Percentiles rank a stretch among this genome's conserved stretches.
phyloP scores from a whole-genome alignment of 2,329 filamentous ascomycete species.

The Alternaria arborescens region DNA sequence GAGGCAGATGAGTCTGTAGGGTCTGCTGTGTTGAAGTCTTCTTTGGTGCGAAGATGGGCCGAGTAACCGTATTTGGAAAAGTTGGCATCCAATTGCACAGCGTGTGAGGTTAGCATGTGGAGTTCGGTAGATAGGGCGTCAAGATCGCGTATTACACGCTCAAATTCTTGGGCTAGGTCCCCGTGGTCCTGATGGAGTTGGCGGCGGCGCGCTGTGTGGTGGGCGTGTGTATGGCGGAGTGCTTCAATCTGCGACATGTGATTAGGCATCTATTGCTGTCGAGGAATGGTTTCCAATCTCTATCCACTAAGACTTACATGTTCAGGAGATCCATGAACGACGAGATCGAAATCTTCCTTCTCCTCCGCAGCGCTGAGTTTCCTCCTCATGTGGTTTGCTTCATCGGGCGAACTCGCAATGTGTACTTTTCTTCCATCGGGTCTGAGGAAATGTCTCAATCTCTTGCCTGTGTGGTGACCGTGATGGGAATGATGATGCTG shows the following conservation, averaged over 20 bases:
- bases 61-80: constrained; percentile 71
- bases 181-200: constrained; percentile 60
- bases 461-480: constrained; percentile 46
- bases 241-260: constrained; percentile 49
- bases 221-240: constrained; percentile 61
- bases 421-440: constrained; percentile 66
- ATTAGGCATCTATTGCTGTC: neutral
- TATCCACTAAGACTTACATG: constrained; percentile 44
- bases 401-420: constrained; percentile 64
- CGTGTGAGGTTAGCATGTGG: constrained; percentile 63
- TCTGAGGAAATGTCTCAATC: constrained; percentile 62
- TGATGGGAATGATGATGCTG: constrained; percentile 33
- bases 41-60: constrained; percentile 61
- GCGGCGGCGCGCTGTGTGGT: constrained; percentile 61
- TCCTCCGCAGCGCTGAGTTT: constrained; percentile 52
- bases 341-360: constrained; percentile 61
- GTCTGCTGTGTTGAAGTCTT: constrained; percentile 17
- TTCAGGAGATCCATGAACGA: constrained; percentile 65
- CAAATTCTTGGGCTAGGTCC: constrained; percentile 64
- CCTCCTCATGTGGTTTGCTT: constrained; percentile 59
- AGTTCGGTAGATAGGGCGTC: constrained; percentile 63
- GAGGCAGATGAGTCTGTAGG: constrained; percentile 15
- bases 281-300: neutral
- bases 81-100: constrained; percentile 65
- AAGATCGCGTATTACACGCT: constrained; percentile 63